phyloP scores from a whole-genome alignment of 306 rosid genomes.

The Morella rubra region DNA sequence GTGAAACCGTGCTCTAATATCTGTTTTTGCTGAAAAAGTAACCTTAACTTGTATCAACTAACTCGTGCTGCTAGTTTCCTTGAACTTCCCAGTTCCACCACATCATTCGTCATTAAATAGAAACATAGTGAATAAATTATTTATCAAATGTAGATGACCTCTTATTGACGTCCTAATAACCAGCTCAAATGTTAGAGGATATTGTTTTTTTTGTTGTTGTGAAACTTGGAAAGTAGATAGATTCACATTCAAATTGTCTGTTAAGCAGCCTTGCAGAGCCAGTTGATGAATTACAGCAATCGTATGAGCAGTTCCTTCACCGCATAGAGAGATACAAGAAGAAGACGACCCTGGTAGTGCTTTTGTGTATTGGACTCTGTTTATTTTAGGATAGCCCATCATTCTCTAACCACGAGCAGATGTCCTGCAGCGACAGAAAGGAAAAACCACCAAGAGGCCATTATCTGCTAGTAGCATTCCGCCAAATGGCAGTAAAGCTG shows the following conservation, averaged over 20 bases:
- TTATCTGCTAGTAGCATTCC: slow-evolving; percentile 32
- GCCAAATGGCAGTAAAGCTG: slow-evolving; percentile 30
- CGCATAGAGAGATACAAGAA: slow-evolving; percentile 61
- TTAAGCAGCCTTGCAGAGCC: slow-evolving; percentile 84
- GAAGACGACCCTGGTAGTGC: slow-evolving; percentile 55
- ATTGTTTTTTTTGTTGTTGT: background rate
- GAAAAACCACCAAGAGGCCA: slow-evolving; percentile 40
- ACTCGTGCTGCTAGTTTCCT: background rate
- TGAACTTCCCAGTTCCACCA: background rate
- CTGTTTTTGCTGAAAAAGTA: background rate
- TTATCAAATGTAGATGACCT: background rate
- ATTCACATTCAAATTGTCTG: slow-evolving; percentile 20
- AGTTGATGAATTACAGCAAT: slow-evolving; percentile 63
- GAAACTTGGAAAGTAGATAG: slow-evolving; percentile 19
- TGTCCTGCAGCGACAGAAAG: slow-evolving; percentile 43
- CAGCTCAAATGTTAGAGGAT: background rate
- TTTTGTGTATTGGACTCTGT: slow-evolving; percentile 20
- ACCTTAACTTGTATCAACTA: background rate
- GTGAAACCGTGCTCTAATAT: background rate
- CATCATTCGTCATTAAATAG: background rate
- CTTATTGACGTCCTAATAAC: background rate
- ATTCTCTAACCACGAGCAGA: slow-evolving; percentile 29
- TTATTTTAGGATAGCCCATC: slow-evolving; percentile 13
- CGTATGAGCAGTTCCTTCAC: slow-evolving; percentile 81
- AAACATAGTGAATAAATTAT: slow-evolving; percentile 14